phyloP scores from a whole-genome alignment of 1,284 basidiomycete genomes.

The Quambalaria eucalypti region DNA sequence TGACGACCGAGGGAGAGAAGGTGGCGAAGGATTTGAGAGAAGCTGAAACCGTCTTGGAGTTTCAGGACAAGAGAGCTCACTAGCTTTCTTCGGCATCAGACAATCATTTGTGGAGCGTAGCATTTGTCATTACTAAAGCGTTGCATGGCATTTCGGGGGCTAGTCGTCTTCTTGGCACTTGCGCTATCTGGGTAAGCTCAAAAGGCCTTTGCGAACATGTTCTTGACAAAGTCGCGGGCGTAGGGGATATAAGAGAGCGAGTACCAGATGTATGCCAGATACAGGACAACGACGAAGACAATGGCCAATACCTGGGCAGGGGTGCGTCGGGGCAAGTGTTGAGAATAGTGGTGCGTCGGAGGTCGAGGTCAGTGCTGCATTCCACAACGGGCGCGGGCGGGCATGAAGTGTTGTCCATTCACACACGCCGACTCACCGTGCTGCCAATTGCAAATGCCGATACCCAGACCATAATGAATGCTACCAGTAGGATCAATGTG shows the following conservation, averaged over 20 bases:
- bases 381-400: no score
- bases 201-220: conserved; percentile 26
- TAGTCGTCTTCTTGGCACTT: no score
- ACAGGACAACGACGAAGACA: conserved; percentile 33
- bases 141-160: no score
- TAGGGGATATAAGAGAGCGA: conserved; percentile 28
- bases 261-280: conserved; percentile 23
- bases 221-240: conserved; percentile 31
- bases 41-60: no score
- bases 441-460: conserved; percentile 30
- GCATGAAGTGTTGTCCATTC: not conserved
- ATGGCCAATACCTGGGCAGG: conserved; percentile 24
- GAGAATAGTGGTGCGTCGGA: not conserved
- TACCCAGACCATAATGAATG: conserved; percentile 38
- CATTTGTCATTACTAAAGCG: no score
- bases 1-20: no score
- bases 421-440: conserved; percentile 7
- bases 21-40: no score
- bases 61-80: no score
- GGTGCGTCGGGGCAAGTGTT: no score
- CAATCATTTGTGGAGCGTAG: no score
- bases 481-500: conserved; percentile 64
- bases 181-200: conserved; percentile 6
- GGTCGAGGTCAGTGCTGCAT: not conserved
- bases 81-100: no score